Conservation (phyloP, 306 rosid species). For the Vicia faba region DNA sequence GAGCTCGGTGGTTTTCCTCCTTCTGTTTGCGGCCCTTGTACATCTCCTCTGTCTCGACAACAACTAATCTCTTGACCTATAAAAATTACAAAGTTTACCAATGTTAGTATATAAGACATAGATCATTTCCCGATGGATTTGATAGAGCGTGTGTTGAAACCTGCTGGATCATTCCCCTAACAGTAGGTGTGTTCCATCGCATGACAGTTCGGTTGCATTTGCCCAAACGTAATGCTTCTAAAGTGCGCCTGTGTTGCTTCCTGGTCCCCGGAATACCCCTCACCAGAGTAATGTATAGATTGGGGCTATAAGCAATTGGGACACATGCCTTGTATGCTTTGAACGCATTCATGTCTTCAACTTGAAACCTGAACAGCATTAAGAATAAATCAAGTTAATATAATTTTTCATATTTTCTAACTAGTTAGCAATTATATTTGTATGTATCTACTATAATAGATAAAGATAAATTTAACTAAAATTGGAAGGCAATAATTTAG, state of each 20-base stretch:
- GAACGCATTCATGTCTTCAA: slow-evolving; percentile 80
- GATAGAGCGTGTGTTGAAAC: slow-evolving; percentile 38
- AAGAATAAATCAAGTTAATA: slow-evolving; percentile 21
- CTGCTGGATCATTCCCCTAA: slow-evolving; percentile 95
- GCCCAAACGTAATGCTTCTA: slow-evolving; percentile 81
- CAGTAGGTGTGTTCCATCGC: slow-evolving; percentile 93
- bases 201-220: slow-evolving; percentile 92
- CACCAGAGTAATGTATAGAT: slow-evolving; percentile 80
- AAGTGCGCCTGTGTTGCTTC: slow-evolving; percentile 79
- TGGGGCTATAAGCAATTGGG: slow-evolving; percentile 85
- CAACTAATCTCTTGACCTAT: slow-evolving; percentile 89
- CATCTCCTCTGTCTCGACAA: slow-evolving; percentile 90
- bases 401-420: not conserved
- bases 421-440: slow-evolving; percentile 6
- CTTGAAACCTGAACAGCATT: slow-evolving; percentile 47
- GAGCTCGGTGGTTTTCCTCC: slow-evolving; percentile 57
- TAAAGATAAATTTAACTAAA: not conserved
- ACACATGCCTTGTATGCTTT: slow-evolving; percentile 84
- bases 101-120: slow-evolving; percentile 22
- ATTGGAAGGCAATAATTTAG: not conserved
- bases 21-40: slow-evolving; percentile 77
- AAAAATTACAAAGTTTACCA: slow-evolving; percentile 26
- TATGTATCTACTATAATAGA: not conserved
- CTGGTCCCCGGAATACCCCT: slow-evolving; percentile 97
- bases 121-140: slow-evolving; percentile 20